Conservation (phyloP, 2,329 filamentous ascomycete species). For the Colletotrichum sp. region DNA sequence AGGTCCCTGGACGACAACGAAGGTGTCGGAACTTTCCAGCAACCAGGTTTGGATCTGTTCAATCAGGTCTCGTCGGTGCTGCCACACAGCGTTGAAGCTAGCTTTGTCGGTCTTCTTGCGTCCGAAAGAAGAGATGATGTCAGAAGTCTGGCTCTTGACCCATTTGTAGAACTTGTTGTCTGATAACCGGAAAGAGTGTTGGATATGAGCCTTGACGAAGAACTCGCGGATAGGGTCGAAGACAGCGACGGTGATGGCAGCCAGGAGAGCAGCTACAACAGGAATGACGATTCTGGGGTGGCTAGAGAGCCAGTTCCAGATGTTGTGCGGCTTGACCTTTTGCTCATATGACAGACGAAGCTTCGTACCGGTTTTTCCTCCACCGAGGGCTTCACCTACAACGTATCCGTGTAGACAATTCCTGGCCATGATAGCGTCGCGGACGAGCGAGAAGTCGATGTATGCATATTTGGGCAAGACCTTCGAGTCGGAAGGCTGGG, state of each 20-base stretch:
- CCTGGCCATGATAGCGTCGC: constrained; percentile 84
- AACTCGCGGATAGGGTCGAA: constrained; percentile 96
- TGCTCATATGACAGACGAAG: constrained; percentile 85
- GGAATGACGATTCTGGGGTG: constrained; percentile 92
- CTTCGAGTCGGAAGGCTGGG: constrained; percentile 87
- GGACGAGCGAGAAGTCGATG: constrained; percentile 74
- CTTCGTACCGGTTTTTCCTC: constrained; percentile 76
- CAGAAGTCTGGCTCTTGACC: constrained; percentile 76
- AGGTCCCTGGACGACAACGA: constrained; percentile 92
- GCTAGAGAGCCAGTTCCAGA: constrained; percentile 84
- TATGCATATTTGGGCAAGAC: constrained; percentile 79
- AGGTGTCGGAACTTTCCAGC: constrained; percentile 86
- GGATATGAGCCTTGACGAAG: constrained; percentile 88
- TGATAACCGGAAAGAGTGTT: constrained; percentile 73
- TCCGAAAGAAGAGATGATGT: constrained; percentile 67
- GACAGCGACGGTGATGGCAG: constrained; percentile 81
- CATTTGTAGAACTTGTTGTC: constrained; percentile 79
- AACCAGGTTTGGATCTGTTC: constrained; percentile 84
- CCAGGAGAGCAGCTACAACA: constrained; percentile 77
- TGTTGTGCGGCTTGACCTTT: constrained; percentile 75
- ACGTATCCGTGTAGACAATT: constrained; percentile 90
- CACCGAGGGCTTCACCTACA: constrained; percentile 70
- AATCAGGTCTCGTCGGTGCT: constrained; percentile 82
- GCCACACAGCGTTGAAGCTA: constrained; percentile 82
- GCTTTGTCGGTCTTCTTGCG: constrained; percentile 64